Base-by-base conservation (phyloP, 1,284 basidiomycete genomes). In the Cryptococcus jaspeensis region DNA sequence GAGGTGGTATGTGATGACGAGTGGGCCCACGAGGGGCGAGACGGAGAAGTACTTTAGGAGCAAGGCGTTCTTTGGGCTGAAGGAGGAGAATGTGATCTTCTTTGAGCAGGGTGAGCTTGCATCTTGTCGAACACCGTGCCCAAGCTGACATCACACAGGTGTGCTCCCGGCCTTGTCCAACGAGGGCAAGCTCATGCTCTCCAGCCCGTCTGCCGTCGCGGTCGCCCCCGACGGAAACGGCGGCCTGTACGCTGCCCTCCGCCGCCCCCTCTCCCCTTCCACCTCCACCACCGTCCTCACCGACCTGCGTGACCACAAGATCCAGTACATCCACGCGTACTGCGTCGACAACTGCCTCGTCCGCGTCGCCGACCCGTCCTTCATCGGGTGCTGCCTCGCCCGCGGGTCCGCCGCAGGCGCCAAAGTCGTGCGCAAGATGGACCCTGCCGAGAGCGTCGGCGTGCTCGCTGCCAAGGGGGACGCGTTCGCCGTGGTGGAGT, bases 321-420 rank as follows among this genome's bases (percentile, higher is more conserved):
- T 98, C 70, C 83, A 86, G 59, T 97, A 94, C 78, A 83, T 99
- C 44, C 95, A 99, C 79, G 90, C 87, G 1, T 98, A 97, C 81
- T 88, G 95, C 69, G 95, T 99, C 67, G 96, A 99, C 82, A 99
- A 99, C 82, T 99, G 95, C 79, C 89, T 99, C 62, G 96, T 98
- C 66, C 86, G 88, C 63, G 92, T 99, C 55, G 95, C 93, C 55
- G 96, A 99, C 76, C 96, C 96, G 16, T 84, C 92, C 73, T 99
- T 99, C 82, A 78, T 99, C 66, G 96, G 96, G 37, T 93, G 89
- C 79, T 90, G 90, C 78, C 89, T 99, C 76, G 78, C 83, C 59
- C 91, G 90, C 67, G 80, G 87, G 59, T 88, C 90, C 13, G 88
- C 92, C 64, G 93, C 91, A 68, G 93, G 92, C 37, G 91, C 94